Conservation (phyloP, 441 rosid genomes). For the Corymbia citriodora region DNA sequence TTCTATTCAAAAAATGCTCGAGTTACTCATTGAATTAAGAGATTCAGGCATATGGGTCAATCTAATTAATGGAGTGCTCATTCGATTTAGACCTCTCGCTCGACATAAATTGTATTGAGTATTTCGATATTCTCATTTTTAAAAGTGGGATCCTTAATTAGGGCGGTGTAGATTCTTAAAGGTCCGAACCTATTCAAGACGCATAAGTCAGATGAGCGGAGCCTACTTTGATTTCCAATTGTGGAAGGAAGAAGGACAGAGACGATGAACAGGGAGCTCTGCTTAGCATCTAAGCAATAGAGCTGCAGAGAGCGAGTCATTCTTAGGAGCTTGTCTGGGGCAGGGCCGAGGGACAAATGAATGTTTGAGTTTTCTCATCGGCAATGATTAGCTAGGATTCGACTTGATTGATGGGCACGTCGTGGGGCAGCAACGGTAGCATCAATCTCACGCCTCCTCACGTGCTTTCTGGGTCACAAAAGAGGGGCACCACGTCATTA, state of each 20-base stretch:
- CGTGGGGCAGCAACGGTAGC: background rate
- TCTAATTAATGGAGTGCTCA: background rate
- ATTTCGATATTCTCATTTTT: too few relatives aligned
- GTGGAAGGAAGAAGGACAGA: background rate
- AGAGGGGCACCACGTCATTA: background rate
- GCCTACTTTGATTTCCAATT: background rate
- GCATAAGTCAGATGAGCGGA: background rate
- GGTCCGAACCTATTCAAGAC: background rate
- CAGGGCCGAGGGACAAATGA: background rate
- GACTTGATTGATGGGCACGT: background rate
- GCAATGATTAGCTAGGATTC: background rate
- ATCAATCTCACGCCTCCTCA: background rate
- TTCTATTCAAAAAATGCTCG: rapidly evolving
- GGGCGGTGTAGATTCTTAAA: too few relatives aligned
- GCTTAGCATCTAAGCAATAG: background rate
- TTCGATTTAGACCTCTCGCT: background rate
- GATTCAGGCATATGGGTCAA: rapidly evolving
- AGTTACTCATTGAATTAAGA: background rate
- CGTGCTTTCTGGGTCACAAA: background rate
- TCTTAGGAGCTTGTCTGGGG: background rate
- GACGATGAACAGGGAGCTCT: background rate
- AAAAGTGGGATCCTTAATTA: too few relatives aligned
- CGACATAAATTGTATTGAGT: too few relatives aligned
- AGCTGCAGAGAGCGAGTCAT: background rate
- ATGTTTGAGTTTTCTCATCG: background rate